Conservation (phyloP, 768 basidiomycete species). For the Mycena rosella region DNA sequence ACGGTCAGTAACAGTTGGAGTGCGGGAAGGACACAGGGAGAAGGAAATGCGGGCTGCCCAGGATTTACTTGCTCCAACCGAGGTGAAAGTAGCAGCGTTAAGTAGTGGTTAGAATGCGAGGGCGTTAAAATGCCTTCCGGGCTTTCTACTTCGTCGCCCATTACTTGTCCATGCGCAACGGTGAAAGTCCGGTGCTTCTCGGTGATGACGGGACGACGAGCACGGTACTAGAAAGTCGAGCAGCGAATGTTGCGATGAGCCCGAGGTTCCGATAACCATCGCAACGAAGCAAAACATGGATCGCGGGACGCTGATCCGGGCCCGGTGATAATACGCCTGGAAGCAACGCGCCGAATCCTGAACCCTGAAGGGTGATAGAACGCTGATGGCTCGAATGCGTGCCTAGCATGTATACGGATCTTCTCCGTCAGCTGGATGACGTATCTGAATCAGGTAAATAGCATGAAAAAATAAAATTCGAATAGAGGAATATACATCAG, state of each 20-base stretch:
- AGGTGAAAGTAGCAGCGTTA: slow-evolving; percentile 2
- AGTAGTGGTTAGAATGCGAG: slow-evolving; percentile 2
- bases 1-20: neutral
- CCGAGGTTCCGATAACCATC: slow-evolving; percentile 36
- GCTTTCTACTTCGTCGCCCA: slow-evolving; percentile 25
- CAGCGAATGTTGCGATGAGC: slow-evolving; percentile 20
- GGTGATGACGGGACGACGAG: slow-evolving; percentile 29
- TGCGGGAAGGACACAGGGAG: neutral
- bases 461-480: neutral
- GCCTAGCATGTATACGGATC: slow-evolving; percentile 29
- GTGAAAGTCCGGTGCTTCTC: slow-evolving; percentile 31
- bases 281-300: slow-evolving; percentile 31
- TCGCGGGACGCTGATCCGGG: slow-evolving; percentile 27
- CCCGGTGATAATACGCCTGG: slow-evolving; percentile 20
- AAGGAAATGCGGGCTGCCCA: neutral
- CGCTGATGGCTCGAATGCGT: slow-evolving; percentile 10
- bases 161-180: slow-evolving; percentile 31
- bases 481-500: slow-evolving; percentile 7
- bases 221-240: slow-evolving; percentile 21
- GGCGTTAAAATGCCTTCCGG: slow-evolving; percentile 20
- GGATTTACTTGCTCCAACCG: slow-evolving; percentile 2
- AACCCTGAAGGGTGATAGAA: slow-evolving; percentile 19
- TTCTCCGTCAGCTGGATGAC: slow-evolving; percentile 19
- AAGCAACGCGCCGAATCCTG: slow-evolving; percentile 8
- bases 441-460: neutral